Evolutionary conservation across 352 stramenopile genomes (phyloP).

Genomic region (Globisporangium cystogenes): DNA sequence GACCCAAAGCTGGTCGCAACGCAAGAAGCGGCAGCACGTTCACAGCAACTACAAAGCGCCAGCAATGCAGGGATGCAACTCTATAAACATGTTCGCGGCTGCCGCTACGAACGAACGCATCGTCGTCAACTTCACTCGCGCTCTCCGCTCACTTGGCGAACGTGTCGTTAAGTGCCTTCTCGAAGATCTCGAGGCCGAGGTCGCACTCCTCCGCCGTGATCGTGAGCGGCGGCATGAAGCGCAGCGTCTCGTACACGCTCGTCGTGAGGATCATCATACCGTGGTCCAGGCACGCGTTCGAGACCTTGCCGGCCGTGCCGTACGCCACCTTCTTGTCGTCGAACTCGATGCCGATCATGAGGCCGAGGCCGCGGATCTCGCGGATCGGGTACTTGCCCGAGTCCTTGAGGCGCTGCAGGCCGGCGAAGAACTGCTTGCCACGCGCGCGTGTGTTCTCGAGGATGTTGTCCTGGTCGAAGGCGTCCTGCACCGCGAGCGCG

Average conservation of each 20-base stretch:
- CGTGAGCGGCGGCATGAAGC: conserved; percentile 91
- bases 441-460: conserved; percentile 78
- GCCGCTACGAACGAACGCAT: not conserved
- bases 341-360: conserved; percentile 94
- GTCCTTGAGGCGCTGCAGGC: conserved; percentile 70
- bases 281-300: conserved; percentile 75
- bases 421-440: conserved; percentile 66
- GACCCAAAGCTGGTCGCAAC: too few species aligned
- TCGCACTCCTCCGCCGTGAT: conserved; percentile 72
- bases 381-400: conserved; percentile 71
- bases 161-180: conserved; percentile 45
- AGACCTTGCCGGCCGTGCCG: conserved; percentile 70
- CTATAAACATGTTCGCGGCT: not conserved
- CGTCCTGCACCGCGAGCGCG: conserved; percentile 79
- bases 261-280: conserved; percentile 91
- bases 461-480: conserved; percentile 87
- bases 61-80: too few species aligned
- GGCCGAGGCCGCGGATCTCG: conserved; percentile 88
- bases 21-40: too few species aligned
- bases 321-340: conserved; percentile 38
- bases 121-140: not conserved
- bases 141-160: conserved; percentile 21
- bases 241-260: conserved; percentile 89
- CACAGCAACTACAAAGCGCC: too few species aligned
- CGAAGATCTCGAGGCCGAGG: conserved; percentile 51